phyloP scores from a whole-genome alignment of 495 filamentous ascomycete genomes.

The Aspergillus hancockii region DNA sequence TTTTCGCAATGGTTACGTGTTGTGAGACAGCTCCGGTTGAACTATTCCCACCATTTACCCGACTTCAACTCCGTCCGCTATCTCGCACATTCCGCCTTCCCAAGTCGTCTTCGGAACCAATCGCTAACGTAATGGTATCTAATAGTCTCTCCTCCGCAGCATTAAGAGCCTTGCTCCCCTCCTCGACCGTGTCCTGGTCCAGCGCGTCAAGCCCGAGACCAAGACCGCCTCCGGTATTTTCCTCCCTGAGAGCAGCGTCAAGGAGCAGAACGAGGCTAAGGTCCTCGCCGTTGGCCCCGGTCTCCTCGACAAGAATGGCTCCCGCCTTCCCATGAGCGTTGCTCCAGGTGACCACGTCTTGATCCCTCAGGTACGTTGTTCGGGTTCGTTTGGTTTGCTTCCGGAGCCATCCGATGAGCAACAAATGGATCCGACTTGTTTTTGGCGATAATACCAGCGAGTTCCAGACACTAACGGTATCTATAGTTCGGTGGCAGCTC shows the following conservation, averaged over 20 bases:
- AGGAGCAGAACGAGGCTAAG: conserved; percentile 96
- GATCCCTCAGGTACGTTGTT: conserved; percentile 83
- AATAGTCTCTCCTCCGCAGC: conserved; percentile 73
- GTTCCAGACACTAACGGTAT: not conserved
- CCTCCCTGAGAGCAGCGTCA: conserved; percentile 93
- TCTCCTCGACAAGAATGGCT: conserved; percentile 79
- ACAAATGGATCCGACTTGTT: not conserved
- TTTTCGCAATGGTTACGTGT: conserved; percentile 4
- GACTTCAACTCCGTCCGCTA: conserved; percentile 6
- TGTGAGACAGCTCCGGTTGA: conserved; percentile 6
- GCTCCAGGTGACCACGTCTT: conserved; percentile 84
- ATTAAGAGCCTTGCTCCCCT: conserved; percentile 95
- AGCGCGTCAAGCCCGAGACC: conserved; percentile 94
- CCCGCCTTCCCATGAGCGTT: conserved; percentile 81
- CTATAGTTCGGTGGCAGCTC: conserved; percentile 88
- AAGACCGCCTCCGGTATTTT: conserved; percentile 97
- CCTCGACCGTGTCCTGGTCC: conserved; percentile 96
- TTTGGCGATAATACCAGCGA: conserved; percentile 4
- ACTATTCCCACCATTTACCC: conserved; percentile 12
- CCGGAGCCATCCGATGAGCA: conserved; percentile 10
- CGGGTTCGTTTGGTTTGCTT: conserved; percentile 10
- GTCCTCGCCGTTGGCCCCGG: conserved; percentile 96
- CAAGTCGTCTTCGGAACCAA: conserved; percentile 1
- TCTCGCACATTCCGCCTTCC: not conserved
- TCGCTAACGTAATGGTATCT: conserved; percentile 10